Evolutionary conservation across 208 protist genomes (phyloP).

Genomic region (Trypanosoma cruzi): DNA sequence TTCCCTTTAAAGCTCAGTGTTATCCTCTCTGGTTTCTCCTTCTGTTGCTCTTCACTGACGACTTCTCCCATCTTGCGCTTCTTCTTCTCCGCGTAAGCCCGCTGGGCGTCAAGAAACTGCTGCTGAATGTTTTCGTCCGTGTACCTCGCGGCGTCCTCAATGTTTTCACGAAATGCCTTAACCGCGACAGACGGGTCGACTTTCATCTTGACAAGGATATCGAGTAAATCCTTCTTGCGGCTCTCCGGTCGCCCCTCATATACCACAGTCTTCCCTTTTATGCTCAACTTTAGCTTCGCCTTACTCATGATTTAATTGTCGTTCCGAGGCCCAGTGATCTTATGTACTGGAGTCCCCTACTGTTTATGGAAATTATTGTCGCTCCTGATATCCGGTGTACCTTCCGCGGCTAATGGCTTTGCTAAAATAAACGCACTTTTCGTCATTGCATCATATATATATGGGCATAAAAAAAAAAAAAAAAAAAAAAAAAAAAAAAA

Average conservation of each 20-base stretch:
- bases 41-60: slow-evolving; percentile 4
- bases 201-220: slow-evolving; percentile 78
- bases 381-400: background rate
- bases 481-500: too few relatives aligned
- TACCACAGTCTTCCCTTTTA: slow-evolving; percentile 55
- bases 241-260: slow-evolving; percentile 74
- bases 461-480: too few relatives aligned
- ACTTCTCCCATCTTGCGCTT: slow-evolving; percentile 20
- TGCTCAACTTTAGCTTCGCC: slow-evolving; percentile 70
- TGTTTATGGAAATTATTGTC: background rate
- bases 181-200: slow-evolving; percentile 48
- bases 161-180: slow-evolving; percentile 69
- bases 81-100: slow-evolving; percentile 56
- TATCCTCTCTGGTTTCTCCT: slow-evolving; percentile 66
- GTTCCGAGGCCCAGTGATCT: background rate
- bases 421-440: background rate
- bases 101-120: slow-evolving; percentile 42
- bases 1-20: slow-evolving; percentile 64
- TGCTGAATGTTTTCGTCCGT: slow-evolving; percentile 57
- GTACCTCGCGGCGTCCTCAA: slow-evolving; percentile 45
- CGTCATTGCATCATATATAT: background rate
- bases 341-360: background rate
- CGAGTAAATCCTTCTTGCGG: slow-evolving; percentile 74
- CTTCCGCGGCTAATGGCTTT: background rate
- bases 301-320: slow-evolving; percentile 48